A percentile compares a stretch with the other conserved stretches of the same genome.
Evolutionary conservation across 805 yeast species (phyloP).

Genomic region (Myxozyma neotropica): DNA sequence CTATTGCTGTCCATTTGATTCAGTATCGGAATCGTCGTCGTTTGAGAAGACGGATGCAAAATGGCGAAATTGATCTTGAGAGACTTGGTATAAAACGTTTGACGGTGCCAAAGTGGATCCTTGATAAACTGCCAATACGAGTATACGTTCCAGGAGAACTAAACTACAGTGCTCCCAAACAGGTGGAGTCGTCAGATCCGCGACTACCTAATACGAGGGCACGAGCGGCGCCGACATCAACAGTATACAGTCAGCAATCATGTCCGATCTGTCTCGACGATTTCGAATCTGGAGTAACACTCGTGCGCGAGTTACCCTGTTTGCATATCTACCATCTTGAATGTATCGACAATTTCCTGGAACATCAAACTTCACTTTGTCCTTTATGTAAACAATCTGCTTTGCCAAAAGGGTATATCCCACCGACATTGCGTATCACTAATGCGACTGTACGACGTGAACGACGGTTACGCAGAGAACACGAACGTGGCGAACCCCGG

Average conservation of each 20-base stretch:
- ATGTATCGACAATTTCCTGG: slow-evolving; percentile 82
- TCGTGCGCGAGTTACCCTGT: slow-evolving; percentile 67
- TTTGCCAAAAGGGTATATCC: slow-evolving; percentile 31
- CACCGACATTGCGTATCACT: slow-evolving; percentile 28
- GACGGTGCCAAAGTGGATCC: slow-evolving; percentile 30
- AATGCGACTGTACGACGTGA: slow-evolving; percentile 34
- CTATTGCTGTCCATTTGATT: slow-evolving; percentile 14
- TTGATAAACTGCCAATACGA: slow-evolving; percentile 26
- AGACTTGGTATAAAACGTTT: slow-evolving; percentile 29
- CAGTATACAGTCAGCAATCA: slow-evolving; percentile 26
- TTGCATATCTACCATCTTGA: slow-evolving; percentile 78
- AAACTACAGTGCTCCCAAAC: not conserved
- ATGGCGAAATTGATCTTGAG: slow-evolving; percentile 31
- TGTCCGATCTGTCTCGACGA: slow-evolving; percentile 82
- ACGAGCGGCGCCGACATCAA: not conserved
- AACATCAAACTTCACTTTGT: slow-evolving; percentile 71
- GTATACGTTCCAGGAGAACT: slow-evolving; percentile 29
- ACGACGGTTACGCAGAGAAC: slow-evolving; percentile 22
- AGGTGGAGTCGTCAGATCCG: not conserved
- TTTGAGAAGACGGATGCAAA: slow-evolving; percentile 26
- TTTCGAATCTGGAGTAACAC: slow-evolving; percentile 58
- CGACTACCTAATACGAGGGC: no score
- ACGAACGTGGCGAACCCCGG: not conserved
- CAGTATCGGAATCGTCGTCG: slow-evolving; percentile 24
- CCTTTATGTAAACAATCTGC: slow-evolving; percentile 60